A percentile compares a stretch with the other conserved stretches of the same genome.
phyloP scores from a whole-genome alignment of 352 stramenopile genomes.

The Phytophthora palmivora region DNA sequence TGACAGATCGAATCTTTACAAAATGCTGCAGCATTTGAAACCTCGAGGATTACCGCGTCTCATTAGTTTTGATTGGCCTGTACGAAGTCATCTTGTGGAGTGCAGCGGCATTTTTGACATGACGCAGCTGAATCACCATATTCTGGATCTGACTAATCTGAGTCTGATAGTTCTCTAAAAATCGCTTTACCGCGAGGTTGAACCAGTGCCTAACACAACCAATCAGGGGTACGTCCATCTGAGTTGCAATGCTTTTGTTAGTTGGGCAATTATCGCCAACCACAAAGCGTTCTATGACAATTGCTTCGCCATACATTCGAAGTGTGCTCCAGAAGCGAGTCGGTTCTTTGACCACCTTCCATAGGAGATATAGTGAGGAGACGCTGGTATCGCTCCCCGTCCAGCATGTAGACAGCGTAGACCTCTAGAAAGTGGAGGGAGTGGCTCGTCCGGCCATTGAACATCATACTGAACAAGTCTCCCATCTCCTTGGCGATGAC shows the following conservation, averaged over 20 bases:
- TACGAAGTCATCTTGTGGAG: too few relatives aligned
- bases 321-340: not conserved
- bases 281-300: not conserved
- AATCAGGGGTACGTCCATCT: not conserved
- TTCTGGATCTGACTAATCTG: not conserved
- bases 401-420: not conserved
- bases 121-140: not conserved
- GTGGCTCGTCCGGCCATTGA: not conserved
- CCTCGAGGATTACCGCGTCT: too few relatives aligned
- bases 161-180: not conserved
- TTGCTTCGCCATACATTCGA: not conserved
- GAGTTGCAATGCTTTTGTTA: not conserved
- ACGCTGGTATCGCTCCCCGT: not conserved
- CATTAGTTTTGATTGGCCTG: too few relatives aligned
- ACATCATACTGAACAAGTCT: not conserved
- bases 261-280: not conserved
- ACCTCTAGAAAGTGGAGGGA: not conserved
- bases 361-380: not conserved
- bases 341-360: not conserved
- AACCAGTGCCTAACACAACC: not conserved
- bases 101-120: too few relatives aligned
- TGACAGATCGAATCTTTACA: too few relatives aligned
- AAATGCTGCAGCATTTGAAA: too few relatives aligned
- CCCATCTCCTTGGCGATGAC: constrained; percentile 3
- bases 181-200: constrained; percentile 1